Conservation (phyloP, 176 grass and related monocot species). For the Carex parvula region DNA sequence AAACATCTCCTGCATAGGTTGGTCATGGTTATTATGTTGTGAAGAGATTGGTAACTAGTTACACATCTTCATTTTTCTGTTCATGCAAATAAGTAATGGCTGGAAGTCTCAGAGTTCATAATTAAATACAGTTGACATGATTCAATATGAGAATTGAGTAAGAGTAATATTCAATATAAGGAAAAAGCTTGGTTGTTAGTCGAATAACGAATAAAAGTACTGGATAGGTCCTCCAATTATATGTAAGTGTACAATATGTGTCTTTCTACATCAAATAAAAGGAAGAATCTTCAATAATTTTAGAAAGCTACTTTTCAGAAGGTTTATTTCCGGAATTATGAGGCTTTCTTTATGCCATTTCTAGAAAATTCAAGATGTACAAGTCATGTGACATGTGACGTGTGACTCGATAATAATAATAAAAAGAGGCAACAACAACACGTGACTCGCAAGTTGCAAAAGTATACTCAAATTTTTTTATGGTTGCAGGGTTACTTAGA, state of each 20-base stretch:
- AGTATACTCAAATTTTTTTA: constrained; percentile 14
- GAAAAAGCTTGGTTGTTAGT: neutral
- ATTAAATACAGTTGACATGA: neutral
- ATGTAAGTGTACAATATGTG: neutral
- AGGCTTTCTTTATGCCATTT: constrained; percentile 3
- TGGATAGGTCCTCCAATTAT: constrained; percentile 13
- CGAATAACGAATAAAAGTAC: constrained; percentile 10
- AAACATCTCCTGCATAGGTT: neutral
- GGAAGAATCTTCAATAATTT: constrained; percentile 19
- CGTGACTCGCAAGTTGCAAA: neutral
- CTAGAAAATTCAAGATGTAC: neutral
- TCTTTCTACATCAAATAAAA: constrained; percentile 27
- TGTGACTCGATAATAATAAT: neutral
- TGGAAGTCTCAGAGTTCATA: neutral
- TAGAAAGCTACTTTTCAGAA: constrained; percentile 17
- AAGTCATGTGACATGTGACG: neutral
- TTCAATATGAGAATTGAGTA: neutral
- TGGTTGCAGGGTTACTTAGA: constrained; percentile 76
- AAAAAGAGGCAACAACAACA: neutral
- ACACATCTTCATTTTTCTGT: neutral
- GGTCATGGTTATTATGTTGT: neutral
- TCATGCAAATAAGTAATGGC: neutral
- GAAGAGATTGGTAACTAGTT: neutral
- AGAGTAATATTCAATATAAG: neutral
- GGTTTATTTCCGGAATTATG: neutral